Evolutionary conservation across 495 filamentous ascomycete genomes (phyloP), one percentile per base, ranked within the genome.

Genomic region (Chaetomium tenue): DNA sequence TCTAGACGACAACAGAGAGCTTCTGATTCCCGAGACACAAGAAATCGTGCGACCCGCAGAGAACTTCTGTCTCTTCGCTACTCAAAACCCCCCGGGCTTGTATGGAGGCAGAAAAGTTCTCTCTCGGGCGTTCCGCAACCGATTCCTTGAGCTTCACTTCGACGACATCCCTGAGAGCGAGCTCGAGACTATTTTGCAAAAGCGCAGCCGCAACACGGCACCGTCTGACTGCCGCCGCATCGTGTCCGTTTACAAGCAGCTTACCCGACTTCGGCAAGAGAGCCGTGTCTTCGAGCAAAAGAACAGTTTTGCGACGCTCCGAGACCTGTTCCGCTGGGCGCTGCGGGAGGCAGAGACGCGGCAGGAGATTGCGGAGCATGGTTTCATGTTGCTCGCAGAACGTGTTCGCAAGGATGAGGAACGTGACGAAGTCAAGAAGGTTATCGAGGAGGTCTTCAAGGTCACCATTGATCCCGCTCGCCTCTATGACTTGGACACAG

Each of bases 51-150:
- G 88, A 40, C 95, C 95, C 0, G 91, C 97, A 63, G 85, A 89
- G 40, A 91, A 95, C 71, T 99, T 99, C 77, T 96, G 98, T 88
- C 83, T 99, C 0, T 99, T 98, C 68, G 95, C 95, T n/a, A 99
- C 95, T 0, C 95, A 99, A 70, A 99, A 99, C 67, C 95, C 95
- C 3, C 89, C 95, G 20, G 95, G 95, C 25, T 77, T 98, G 6
- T 99, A 99, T 72, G 95, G 95, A 63, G 95, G 95, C 23, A 83
- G 95, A 64, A 99, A 99, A 71, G 85, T 89, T 6, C 79, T 99
- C 4, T 97, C 93, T 15, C 86, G 95, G 9, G 95, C 95, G 2
- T 98, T 99, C 75, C 85, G 94, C 61, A 99, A 98, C 74, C 85
- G 95, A 68, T 99, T 99, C 74, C 84, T 99, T 18, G 95, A 99